A percentile compares a stretch with the other conserved stretches of the same genome.
Evolutionary conservation across 148 eudicot genomes (phyloP).

Genomic region (Fagopyrum homotropicum): DNA sequence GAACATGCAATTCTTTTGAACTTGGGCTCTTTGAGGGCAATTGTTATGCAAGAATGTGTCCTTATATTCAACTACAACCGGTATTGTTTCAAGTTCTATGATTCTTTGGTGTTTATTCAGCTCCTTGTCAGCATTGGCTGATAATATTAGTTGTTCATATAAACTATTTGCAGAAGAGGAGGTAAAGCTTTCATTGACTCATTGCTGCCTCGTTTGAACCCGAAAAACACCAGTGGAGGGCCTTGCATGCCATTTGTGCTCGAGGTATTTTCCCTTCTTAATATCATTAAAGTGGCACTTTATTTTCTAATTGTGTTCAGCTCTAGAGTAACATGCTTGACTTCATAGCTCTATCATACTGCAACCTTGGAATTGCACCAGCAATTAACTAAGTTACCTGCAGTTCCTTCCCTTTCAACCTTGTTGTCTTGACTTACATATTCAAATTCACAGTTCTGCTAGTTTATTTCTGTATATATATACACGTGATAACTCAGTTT

Average conservation of each 20-base stretch:
- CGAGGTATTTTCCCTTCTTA: slow-evolving; percentile 44
- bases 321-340: background rate
- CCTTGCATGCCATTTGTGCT: slow-evolving; percentile 82
- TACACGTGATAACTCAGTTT: background rate
- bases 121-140: slow-evolving; percentile 11
- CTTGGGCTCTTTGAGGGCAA: slow-evolving; percentile 90
- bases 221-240: slow-evolving; percentile 61
- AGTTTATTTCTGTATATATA: background rate
- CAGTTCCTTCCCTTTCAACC: background rate
- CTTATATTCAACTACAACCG: slow-evolving; percentile 89
- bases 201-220: slow-evolving; percentile 75
- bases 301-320: background rate
- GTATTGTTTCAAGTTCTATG: slow-evolving; percentile 25
- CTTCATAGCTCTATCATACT: slow-evolving; percentile 1
- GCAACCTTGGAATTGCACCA: background rate
- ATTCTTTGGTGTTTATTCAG: slow-evolving; percentile 4
- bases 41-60: slow-evolving; percentile 91
- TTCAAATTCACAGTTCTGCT: background rate
- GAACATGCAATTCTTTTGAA: slow-evolving; percentile 87
- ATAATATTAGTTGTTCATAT: slow-evolving; percentile 15
- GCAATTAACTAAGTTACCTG: background rate
- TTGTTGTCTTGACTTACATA: background rate
- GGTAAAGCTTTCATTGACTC: slow-evolving; percentile 96
- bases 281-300: background rate
- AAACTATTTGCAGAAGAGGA: slow-evolving; percentile 47